These are phyloP conservation scores for Aegilops tauschii DNA, from an alignment of 176 grass and related monocot genomes.

Conservation along the genomic window DNA sequence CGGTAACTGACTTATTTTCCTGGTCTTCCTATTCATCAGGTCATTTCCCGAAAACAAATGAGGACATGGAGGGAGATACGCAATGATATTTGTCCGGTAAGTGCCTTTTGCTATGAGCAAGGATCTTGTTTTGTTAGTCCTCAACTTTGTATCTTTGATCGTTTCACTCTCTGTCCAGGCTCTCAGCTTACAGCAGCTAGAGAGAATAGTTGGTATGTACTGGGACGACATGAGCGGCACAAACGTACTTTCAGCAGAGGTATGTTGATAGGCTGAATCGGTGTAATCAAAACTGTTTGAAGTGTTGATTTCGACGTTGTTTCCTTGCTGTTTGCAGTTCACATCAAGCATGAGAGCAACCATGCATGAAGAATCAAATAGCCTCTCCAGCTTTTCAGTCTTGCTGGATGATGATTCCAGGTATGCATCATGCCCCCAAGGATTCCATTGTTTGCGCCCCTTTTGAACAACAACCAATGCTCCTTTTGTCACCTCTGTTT, in stretches of 20 bases:
- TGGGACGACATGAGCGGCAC: slow-evolving; percentile 85
- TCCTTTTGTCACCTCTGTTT: background rate
- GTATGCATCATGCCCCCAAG: slow-evolving; percentile 8
- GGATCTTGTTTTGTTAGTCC: background rate
- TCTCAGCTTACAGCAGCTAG: slow-evolving; percentile 80
- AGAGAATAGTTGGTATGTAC: slow-evolving; percentile 77
- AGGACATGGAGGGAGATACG: slow-evolving; percentile 73
- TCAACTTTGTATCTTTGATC: background rate
- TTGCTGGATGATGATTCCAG: slow-evolving; percentile 84
- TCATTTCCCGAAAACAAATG: slow-evolving; percentile 72
- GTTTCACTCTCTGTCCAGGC: slow-evolving; percentile 48
- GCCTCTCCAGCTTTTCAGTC: slow-evolving; percentile 42
- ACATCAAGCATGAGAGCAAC: slow-evolving; percentile 59
- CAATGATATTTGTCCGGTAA: slow-evolving; percentile 68
- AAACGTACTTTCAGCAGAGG: slow-evolving; percentile 62
- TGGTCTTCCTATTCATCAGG: slow-evolving; percentile 35
- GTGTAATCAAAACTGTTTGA: background rate
- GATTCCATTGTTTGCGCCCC: background rate
- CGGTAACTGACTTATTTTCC: slow-evolving; percentile 1
- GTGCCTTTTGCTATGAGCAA: slow-evolving; percentile 25
- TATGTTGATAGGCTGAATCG: slow-evolving; percentile 18
- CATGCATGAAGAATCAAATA: slow-evolving; percentile 69
- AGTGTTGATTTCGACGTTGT: background rate
- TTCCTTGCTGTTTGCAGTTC: slow-evolving; percentile 34
- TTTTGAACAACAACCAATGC: background rate